A percentile compares a stretch with the other conserved stretches of the same genome.
Conservation (phyloP, 768 basidiomycete species). For the Jaapia argillacea region DNA sequence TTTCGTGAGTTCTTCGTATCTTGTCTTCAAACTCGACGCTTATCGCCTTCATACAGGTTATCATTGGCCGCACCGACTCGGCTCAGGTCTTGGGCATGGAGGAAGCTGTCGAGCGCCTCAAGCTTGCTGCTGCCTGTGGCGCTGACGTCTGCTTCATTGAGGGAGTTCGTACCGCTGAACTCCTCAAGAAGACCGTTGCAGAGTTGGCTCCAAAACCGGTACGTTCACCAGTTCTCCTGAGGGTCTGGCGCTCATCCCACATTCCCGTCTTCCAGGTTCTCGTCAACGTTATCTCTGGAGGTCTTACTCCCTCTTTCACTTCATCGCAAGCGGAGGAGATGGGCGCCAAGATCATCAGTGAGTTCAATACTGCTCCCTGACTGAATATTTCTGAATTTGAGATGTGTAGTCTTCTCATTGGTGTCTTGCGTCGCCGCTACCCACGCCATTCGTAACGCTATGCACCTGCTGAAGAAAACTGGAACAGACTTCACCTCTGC, state of each 20-base stretch:
- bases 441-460: conserved; percentile 70
- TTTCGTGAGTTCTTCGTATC: conserved; percentile 58
- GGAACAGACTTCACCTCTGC: conserved; percentile 59
- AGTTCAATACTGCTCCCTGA: conserved; percentile 18
- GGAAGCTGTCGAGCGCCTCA: conserved; percentile 54
- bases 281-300: conserved; percentile 74
- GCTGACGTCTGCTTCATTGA: conserved; percentile 81
- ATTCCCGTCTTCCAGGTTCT: conserved; percentile 37
- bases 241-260: background rate
- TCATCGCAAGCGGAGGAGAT: conserved; percentile 54
- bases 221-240: no score
- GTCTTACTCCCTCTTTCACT: conserved; percentile 68
- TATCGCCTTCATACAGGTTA: no score
- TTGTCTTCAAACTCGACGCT: background rate
- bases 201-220: conserved; percentile 65
- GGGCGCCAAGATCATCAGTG: conserved; percentile 74
- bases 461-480: conserved; percentile 66
- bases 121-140: conserved; percentile 62
- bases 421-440: conserved; percentile 71
- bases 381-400: background rate
- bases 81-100: conserved; percentile 76
- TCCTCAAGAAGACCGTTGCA: conserved; percentile 51
- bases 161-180: conserved; percentile 60
- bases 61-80: conserved; percentile 70
- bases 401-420: conserved; percentile 53